A percentile compares a stretch with the other conserved stretches of the same genome.
Conservation (phyloP, 73 alveolate species). For the Effrenium voratum region DNA sequence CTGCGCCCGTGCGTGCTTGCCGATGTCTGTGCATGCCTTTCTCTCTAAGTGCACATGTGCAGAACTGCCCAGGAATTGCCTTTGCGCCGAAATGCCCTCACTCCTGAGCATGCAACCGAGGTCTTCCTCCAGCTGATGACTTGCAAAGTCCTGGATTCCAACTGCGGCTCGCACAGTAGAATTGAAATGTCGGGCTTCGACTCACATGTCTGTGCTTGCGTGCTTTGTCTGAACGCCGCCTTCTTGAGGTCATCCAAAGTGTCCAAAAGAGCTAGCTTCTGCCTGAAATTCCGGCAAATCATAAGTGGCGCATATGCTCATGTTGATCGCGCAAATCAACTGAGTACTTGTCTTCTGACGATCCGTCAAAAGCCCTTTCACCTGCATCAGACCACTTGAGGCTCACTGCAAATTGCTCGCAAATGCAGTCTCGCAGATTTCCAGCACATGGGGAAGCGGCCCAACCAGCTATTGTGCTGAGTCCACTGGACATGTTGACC, state of each 20-base stretch:
- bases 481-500: slow-evolving; percentile 90
- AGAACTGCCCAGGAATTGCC: neutral
- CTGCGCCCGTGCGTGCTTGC: too few species aligned
- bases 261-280: slow-evolving; percentile 65
- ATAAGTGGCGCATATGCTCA: too few species aligned
- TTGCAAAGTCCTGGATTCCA: slow-evolving; percentile 39
- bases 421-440: neutral
- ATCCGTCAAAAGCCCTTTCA: slow-evolving; percentile 60
- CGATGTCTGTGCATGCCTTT: neutral
- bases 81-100: neutral
- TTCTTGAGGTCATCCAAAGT: slow-evolving; percentile 59
- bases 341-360: slow-evolving; percentile 48
- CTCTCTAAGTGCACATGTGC: neutral
- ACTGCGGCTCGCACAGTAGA: neutral
- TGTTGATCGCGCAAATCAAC: too few species aligned
- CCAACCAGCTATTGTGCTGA: slow-evolving; percentile 90
- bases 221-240: neutral
- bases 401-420: neutral
- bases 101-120: slow-evolving; percentile 1
- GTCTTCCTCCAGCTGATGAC: slow-evolving; percentile 76
- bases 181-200: neutral
- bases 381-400: slow-evolving; percentile 27
- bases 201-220: neutral
- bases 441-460: neutral
- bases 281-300: slow-evolving; percentile 39